These are phyloP conservation scores for Cladosporium phlei DNA, from an alignment of 2,329 filamentous ascomycete genomes.

Conservation along the genomic window DNA sequence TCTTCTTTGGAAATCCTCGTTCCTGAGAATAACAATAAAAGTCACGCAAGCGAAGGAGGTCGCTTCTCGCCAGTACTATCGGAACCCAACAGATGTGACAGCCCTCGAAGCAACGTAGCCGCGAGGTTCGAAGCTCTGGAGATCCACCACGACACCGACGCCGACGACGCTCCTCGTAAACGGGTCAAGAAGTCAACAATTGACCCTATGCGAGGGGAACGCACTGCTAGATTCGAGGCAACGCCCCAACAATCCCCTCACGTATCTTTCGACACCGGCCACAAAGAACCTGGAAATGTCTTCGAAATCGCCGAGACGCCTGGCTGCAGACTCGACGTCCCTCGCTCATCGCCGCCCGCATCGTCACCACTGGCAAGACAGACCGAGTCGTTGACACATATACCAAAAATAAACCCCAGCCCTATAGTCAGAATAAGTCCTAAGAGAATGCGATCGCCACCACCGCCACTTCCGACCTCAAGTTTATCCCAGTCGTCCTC, in stretches of 20 bases:
- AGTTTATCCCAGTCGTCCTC: neutral
- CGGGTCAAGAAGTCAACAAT: conserved; percentile 6
- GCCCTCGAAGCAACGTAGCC: conserved; percentile 28
- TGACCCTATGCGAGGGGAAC: no score
- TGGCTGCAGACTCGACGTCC: conserved; percentile 15
- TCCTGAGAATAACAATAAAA: no score
- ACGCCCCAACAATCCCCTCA: conserved; percentile 2
- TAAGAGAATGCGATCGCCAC: conserved; percentile 9
- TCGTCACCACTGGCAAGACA: conserved; percentile 14
- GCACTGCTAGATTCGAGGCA: neutral
- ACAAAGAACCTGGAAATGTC: neutral
- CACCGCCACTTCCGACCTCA: conserved; percentile 12
- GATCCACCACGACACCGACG: conserved; percentile 4
- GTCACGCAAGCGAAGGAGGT: neutral
- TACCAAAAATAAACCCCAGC: neutral
- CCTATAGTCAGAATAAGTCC: conserved; percentile 5
- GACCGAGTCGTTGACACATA: conserved; percentile 3
- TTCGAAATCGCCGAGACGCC: conserved; percentile 20
- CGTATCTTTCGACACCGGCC: neutral
- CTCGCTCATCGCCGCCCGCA: conserved; percentile 17
- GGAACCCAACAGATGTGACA: conserved; percentile 21
- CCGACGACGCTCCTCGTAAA: conserved; percentile 3
- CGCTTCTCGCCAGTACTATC: neutral
- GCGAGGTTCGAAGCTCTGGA: conserved; percentile 23
- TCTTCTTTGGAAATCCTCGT: conserved; percentile 1